Evolutionary conservation across 768 basidiomycete genomes (phyloP).

Genomic region (Rhodotorula taiwanensis): DNA sequence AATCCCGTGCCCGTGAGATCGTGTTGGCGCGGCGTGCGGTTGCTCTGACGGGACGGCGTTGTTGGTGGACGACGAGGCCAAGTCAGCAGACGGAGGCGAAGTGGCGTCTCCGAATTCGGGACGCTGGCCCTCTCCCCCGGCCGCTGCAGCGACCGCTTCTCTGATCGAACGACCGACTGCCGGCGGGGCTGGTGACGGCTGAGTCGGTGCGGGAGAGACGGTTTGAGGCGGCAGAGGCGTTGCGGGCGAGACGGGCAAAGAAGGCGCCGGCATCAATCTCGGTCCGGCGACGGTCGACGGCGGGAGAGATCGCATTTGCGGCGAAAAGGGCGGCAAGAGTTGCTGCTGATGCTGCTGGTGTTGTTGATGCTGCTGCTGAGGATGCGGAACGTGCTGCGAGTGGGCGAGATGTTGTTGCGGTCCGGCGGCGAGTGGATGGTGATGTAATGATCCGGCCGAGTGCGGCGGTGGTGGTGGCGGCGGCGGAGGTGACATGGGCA

Average conservation of each 20-base stretch:
- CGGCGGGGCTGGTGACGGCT: constrained; percentile 38
- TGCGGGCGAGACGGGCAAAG: constrained; percentile 19
- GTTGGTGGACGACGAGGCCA: background rate
- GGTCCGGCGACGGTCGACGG: background rate
- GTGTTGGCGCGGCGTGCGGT: background rate
- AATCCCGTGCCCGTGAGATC: background rate
- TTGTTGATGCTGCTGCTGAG: background rate
- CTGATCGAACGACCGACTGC: no score
- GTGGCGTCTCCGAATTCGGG: background rate
- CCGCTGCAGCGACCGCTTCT: background rate
- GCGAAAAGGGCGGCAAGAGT: constrained; percentile 5
- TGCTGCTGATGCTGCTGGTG: background rate
- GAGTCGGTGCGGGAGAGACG: background rate
- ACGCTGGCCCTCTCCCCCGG: no score
- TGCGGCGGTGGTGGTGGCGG: no score
- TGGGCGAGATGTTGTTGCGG: background rate
- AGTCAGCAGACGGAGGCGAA: background rate
- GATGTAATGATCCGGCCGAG: background rate
- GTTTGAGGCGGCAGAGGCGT: constrained; percentile 11
- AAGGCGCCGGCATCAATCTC: background rate
- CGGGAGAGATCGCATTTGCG: background rate
- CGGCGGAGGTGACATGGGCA: no score
- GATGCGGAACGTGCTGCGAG: background rate
- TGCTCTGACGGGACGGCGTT: no score
- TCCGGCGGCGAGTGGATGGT: constrained; percentile 6